These are phyloP conservation scores for Eutrema japonicum DNA, from an alignment of 345 rosid species.

Conservation along the genomic window DNA sequence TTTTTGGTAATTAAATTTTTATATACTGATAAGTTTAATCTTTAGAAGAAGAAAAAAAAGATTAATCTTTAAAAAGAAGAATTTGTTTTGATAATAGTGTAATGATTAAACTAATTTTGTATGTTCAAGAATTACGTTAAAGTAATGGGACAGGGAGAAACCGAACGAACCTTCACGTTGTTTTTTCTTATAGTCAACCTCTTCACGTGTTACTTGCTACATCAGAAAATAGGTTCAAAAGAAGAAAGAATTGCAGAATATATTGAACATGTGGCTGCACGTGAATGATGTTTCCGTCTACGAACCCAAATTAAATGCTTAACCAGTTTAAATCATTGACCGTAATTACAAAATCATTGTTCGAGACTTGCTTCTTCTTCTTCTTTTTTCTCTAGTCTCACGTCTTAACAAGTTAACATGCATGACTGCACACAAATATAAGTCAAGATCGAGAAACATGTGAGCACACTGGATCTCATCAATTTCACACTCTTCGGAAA, in stretches of 20 bases:
- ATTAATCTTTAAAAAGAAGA: no score
- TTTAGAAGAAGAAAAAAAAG: no score
- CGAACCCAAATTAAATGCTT: constrained; percentile 30
- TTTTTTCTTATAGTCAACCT: constrained; percentile 24
- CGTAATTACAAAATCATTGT: constrained; percentile 25
- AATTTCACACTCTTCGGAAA: constrained; percentile 29
- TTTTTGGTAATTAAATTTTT: neutral
- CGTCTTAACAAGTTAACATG: constrained; percentile 25
- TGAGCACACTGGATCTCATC: constrained; percentile 30
- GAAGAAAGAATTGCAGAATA: constrained; percentile 21
- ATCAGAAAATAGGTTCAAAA: constrained; percentile 13
- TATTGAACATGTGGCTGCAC: constrained; percentile 39
- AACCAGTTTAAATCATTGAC: constrained; percentile 31
- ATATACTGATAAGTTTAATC: no score
- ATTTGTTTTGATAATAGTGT: neutral
- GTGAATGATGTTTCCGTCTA: constrained; percentile 38
- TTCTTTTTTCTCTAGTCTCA: neutral
- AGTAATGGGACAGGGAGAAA: neutral
- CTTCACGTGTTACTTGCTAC: constrained; percentile 27
- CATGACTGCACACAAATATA: constrained; percentile 13
- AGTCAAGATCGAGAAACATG: constrained; percentile 38
- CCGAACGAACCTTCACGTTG: neutral
- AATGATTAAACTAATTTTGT: constrained; percentile 1
- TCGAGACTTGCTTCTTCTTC: neutral
- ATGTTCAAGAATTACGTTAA: neutral